Evolutionary conservation across 768 basidiomycete species (phyloP), one percentile per base, ranked within the genome.

Genomic region (Cyclocybe aegerita): DNA sequence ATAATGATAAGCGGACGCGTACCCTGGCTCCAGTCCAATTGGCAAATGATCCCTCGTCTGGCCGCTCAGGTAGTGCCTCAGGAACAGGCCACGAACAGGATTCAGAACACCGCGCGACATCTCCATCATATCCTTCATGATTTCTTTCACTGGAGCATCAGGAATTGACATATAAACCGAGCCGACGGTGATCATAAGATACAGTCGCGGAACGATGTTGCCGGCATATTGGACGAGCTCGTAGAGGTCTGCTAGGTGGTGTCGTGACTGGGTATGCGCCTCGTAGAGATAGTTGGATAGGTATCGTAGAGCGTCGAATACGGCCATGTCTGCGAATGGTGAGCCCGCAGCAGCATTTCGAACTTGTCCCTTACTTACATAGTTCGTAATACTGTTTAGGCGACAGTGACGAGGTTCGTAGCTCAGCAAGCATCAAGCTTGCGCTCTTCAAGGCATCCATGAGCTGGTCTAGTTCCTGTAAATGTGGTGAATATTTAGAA

Each of bases 41-140:
- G 97, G 97, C n/a, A 99, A 71, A 64, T 96, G 85, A 63, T 98
- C 95, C 56, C 94, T 80, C 11, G 97, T 98, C 74, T 98, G 95
- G 10, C 97, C 96, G 52, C 90, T 93, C 32, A 98, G 83, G 69
- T 98, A 98, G 65, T 99, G 96, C 23, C 96, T 80, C 33, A 99
- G 75, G 71, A 99, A 99, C 32, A 99, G 73, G 12, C 97, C 97
- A 40, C 97, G 80, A 43, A 94, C 93, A n/a, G 97, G 96, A 66
- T 98, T 94, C 55, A 98, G 78, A 4, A 99, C 93, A 53, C 97
- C 97, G 14, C 94, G 78, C 33, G 93, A 93, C 97, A 98, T 98
- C 70, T 99, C 97, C 89, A 99, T 89, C 96, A 98, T 98, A 70
- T 99, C 97, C 78, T 97, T 98, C 96, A 98, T 99, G 55, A 99